Percentiles rank a stretch among this genome's conserved stretches.
Conservation (phyloP, 2,329 filamentous ascomycete genomes). For the Alternaria arborescens region DNA sequence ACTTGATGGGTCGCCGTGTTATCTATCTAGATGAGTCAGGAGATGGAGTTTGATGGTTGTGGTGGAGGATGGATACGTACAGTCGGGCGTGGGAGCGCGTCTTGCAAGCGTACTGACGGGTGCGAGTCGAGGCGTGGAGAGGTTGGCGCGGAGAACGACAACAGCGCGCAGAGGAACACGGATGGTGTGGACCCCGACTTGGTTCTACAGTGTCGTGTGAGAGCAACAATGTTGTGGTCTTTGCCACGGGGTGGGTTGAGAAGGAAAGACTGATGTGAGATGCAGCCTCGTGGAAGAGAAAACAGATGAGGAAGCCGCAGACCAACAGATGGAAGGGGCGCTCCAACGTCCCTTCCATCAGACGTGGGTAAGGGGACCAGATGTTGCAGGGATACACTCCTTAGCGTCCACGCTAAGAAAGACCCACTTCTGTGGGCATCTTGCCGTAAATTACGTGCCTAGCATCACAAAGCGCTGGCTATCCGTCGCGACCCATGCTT, state of each 20-base stretch:
- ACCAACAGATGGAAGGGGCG: conserved; percentile 35
- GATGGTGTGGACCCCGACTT: conserved; percentile 19
- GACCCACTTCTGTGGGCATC: conserved; percentile 15
- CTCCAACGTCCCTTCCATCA: conserved; percentile 35
- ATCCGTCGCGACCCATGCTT: conserved; percentile 12
- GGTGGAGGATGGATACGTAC: conserved; percentile 11
- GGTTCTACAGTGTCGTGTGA: conserved; percentile 6
- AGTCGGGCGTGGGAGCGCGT: conserved; percentile 23
- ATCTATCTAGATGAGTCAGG: conserved; percentile 4
- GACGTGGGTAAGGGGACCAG: conserved; percentile 20
- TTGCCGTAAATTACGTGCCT: conserved; percentile 26
- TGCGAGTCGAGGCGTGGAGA: conserved; percentile 34
- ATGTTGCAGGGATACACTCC: conserved; percentile 8
- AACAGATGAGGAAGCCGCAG: conserved; percentile 32
- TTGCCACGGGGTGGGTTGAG: conserved; percentile 22
- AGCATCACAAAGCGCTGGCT: conserved; percentile 21
- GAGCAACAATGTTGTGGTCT: conserved; percentile 19
- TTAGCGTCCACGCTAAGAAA: neutral
- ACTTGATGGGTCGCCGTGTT: conserved; percentile 1
- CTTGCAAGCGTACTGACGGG: conserved; percentile 21
- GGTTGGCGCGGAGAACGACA: conserved; percentile 36
- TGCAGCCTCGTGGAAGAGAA: conserved; percentile 30
- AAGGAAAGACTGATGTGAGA: conserved; percentile 20
- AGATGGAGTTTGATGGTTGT: conserved; percentile 7
- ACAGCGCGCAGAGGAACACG: conserved; percentile 34